A percentile compares a stretch with the other conserved stretches of the same genome.
Evolutionary conservation across 2,329 filamentous ascomycete genomes (phyloP).

Genomic region (Fusarium scirpi): DNA sequence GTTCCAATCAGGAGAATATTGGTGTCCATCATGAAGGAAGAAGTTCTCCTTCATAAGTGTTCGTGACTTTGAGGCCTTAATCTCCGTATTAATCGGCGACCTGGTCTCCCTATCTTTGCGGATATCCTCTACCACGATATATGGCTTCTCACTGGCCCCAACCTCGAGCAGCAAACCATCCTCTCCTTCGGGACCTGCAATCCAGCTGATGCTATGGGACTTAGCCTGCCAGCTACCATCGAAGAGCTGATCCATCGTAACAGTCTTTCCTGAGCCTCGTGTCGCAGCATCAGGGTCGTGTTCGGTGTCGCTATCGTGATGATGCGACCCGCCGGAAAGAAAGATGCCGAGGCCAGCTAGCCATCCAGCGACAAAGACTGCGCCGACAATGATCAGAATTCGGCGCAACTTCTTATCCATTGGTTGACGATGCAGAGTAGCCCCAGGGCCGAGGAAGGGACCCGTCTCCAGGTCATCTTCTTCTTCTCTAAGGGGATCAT

Average conservation of each 20-base stretch:
- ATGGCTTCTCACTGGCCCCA: conserved; percentile 73
- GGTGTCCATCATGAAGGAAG: conserved; percentile 70
- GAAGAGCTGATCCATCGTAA: conserved; percentile 79
- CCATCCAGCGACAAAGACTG: conserved; percentile 75
- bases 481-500: conserved; percentile 55
- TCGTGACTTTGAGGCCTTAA: conserved; percentile 62
- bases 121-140: conserved; percentile 88
- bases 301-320: conserved; percentile 69
- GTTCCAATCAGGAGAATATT: conserved; percentile 69
- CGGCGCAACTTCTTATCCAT: conserved; percentile 76
- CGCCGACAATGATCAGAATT: conserved; percentile 70
- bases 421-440: conserved; percentile 59
- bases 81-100: conserved; percentile 50
- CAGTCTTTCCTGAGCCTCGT: conserved; percentile 75
- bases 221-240: conserved; percentile 73
- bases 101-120: conserved; percentile 58
- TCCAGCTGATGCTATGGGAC: conserved; percentile 79
- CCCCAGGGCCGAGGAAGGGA: conserved; percentile 61
- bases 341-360: conserved; percentile 75
- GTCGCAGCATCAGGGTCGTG: conserved; percentile 76
- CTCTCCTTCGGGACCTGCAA: conserved; percentile 77
- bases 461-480: conserved; percentile 63
- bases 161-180: conserved; percentile 88
- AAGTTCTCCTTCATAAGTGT: conserved; percentile 78
- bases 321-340: conserved; percentile 73